Conservation (phyloP, 805 yeast species). For the Nakazawaea populi region DNA sequence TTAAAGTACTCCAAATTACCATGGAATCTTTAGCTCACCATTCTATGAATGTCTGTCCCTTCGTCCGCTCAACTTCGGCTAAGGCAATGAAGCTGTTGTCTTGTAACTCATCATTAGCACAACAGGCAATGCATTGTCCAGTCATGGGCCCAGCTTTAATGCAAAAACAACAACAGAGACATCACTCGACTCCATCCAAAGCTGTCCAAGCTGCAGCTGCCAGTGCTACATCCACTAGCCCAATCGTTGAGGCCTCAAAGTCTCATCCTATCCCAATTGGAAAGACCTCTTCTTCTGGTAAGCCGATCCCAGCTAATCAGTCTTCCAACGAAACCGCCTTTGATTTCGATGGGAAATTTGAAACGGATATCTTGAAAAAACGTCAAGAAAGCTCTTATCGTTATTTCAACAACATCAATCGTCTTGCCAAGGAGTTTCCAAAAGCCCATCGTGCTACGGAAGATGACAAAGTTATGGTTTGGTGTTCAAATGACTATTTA, state of each 20-base stretch:
- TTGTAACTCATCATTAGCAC: constrained; percentile 35
- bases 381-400: constrained; percentile 89
- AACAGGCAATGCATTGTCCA: constrained; percentile 77
- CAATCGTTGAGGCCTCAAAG: constrained; percentile 8
- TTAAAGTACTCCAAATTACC: too few species aligned
- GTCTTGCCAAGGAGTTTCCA: constrained; percentile 92
- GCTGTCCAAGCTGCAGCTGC: constrained; percentile 24
- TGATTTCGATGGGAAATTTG: constrained; percentile 69
- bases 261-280: constrained; percentile 11
- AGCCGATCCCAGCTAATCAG: constrained; percentile 15
- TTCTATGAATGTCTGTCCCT: constrained; percentile 80
- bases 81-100: constrained; percentile 55
- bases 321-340: constrained; percentile 47
- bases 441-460: constrained; percentile 76
- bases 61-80: constrained; percentile 54
- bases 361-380: constrained; percentile 63
- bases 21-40: constrained; percentile 82
- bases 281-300: too few species aligned
- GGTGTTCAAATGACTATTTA: constrained; percentile 98
- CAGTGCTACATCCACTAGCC: constrained; percentile 7
- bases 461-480: constrained; percentile 86
- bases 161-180: constrained; percentile 32
- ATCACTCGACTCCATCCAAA: constrained; percentile 34
- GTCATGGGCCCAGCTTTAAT: constrained; percentile 77
- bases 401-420: constrained; percentile 93